phyloP scores from a whole-genome alignment of 805 yeast species.

The Cyberlindnera amylophila region DNA sequence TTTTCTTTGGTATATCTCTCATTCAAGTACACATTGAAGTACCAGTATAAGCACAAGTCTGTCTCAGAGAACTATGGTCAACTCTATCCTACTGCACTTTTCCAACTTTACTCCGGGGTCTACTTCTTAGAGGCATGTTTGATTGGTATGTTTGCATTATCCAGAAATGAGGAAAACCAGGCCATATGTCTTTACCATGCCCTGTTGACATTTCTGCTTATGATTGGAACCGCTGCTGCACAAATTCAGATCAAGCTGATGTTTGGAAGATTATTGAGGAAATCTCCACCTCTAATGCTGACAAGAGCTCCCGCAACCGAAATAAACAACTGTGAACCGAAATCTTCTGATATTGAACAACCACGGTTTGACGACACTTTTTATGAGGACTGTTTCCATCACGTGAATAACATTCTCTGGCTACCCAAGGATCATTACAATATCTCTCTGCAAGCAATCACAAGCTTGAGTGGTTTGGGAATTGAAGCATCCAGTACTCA shows the following conservation, averaged over 20 bases:
- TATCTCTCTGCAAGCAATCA: slow-evolving; percentile 14
- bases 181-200: slow-evolving; percentile 46
- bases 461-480: slow-evolving; percentile 21
- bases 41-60: slow-evolving; percentile 48
- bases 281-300: slow-evolving; percentile 34
- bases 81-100: slow-evolving; percentile 68
- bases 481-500: slow-evolving; percentile 21
- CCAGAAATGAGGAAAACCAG: slow-evolving; percentile 43
- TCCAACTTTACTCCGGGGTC: slow-evolving; percentile 75
- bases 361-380: slow-evolving; percentile 22
- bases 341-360: slow-evolving; percentile 2
- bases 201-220: slow-evolving; percentile 46
- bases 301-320: not conserved
- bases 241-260: slow-evolving; percentile 50
- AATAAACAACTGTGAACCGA: not conserved
- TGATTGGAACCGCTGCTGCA: slow-evolving; percentile 51
- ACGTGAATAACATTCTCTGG: slow-evolving; percentile 21
- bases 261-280: slow-evolving; percentile 32
- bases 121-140: slow-evolving; percentile 78
- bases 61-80: slow-evolving; percentile 65
- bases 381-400: slow-evolving; percentile 25
- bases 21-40: slow-evolving; percentile 64
- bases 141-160: slow-evolving; percentile 69
- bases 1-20: slow-evolving; percentile 57
- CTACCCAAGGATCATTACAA: slow-evolving; percentile 22